Percentiles rank a stretch among this genome's conserved stretches.
These are phyloP conservation scores for Penicillium coprophilum DNA, from an alignment of 495 filamentous ascomycete species.

Conservation along the genomic window DNA sequence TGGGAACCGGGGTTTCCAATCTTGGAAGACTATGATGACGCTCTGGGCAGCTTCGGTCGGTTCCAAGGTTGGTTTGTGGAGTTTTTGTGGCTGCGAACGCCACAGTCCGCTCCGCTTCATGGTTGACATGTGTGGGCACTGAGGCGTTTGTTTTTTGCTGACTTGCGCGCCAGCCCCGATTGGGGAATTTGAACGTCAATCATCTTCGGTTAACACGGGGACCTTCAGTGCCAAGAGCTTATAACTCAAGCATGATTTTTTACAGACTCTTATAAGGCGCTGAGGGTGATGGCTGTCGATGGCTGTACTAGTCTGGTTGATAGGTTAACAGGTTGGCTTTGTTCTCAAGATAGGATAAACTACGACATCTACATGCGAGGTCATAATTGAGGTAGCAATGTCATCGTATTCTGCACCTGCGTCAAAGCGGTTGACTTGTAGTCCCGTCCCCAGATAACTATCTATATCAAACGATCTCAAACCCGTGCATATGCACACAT, in stretches of 20 bases:
- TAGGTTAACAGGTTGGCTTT: neutral
- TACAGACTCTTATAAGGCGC: neutral
- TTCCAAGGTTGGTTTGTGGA: too few species aligned
- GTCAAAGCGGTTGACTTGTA: slow-evolving; percentile 17
- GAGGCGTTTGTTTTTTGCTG: neutral
- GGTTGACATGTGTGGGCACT: neutral
- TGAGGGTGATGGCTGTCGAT: neutral
- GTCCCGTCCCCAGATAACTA: slow-evolving; percentile 17
- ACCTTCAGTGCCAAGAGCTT: neutral
- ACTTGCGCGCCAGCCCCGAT: neutral
- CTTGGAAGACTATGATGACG: too few species aligned
- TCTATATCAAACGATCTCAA: slow-evolving; percentile 19
- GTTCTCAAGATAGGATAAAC: neutral
- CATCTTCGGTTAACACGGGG: neutral
- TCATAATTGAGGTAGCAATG: slow-evolving; percentile 7
- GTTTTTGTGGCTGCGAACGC: neutral
- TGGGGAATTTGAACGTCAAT: neutral
- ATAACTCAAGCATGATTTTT: neutral
- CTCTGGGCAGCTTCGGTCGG: too few species aligned
- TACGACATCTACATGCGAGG: neutral
- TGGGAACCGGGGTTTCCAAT: slow-evolving; percentile 19
- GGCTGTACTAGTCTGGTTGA: neutral
- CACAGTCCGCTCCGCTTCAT: neutral
- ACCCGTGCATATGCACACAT: slow-evolving; percentile 19
- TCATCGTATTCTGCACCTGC: slow-evolving; percentile 24